Conservation (phyloP, 1,284 basidiomycete genomes). For the Rhodotorula sp. region DNA sequence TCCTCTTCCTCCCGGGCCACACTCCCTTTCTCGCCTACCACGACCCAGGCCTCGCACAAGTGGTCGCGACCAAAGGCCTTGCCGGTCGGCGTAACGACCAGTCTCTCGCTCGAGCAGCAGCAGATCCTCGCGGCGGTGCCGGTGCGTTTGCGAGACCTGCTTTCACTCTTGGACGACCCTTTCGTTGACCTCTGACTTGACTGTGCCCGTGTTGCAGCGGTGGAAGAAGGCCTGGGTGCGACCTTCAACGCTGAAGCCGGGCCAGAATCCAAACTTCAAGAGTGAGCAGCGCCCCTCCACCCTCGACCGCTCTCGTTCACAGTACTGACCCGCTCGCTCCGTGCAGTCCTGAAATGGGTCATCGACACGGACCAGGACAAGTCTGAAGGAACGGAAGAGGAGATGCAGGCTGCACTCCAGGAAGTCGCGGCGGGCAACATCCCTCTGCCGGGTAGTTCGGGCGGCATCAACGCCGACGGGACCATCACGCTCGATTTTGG, state of each 20-base stretch:
- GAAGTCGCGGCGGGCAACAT: constrained; percentile 22
- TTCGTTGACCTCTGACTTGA: background rate
- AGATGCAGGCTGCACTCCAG: constrained; percentile 32
- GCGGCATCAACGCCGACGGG: background rate
- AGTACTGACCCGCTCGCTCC: background rate
- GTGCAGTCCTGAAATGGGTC: constrained; percentile 34
- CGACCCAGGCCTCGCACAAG: background rate
- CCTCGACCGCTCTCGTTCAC: background rate
- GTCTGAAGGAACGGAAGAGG: constrained; percentile 28
- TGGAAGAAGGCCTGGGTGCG: constrained; percentile 40
- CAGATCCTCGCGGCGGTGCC: constrained; percentile 30
- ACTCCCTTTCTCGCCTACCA: too few relatives aligned
- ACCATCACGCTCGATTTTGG: background rate
- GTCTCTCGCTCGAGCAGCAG: constrained; percentile 29
- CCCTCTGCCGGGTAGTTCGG: background rate
- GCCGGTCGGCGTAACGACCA: background rate
- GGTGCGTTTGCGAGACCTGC: constrained; percentile 2
- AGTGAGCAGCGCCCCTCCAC: constrained; percentile 1
- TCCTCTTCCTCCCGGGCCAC: too few relatives aligned
- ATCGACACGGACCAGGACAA: constrained; percentile 23
- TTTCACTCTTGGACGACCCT: background rate
- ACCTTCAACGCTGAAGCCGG: constrained; percentile 29
- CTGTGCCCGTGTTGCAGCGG: constrained; percentile 1
- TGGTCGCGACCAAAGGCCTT: constrained; percentile 8
- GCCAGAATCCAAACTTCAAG: constrained; percentile 29